phyloP scores from a whole-genome alignment of 305 asterid species.

The Fraxinus floribunda region DNA sequence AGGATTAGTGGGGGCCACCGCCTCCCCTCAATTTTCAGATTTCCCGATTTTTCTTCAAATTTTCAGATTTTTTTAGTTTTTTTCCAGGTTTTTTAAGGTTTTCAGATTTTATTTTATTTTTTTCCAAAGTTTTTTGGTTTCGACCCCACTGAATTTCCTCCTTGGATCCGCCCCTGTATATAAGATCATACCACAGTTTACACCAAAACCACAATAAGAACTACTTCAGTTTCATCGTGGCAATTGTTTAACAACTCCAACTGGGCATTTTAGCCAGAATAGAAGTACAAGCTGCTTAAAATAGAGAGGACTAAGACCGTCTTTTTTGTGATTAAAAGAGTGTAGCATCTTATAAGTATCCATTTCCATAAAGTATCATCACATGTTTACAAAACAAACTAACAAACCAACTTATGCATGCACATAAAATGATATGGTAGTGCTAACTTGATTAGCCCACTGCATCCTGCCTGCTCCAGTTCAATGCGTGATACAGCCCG shows the following conservation, averaged over 20 bases:
- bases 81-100: no score
- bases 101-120: no score
- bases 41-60: no score
- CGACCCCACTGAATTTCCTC: no score
- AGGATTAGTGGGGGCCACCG: no score
- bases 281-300: not conserved
- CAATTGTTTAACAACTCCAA: not conserved
- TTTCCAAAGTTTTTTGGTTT: no score
- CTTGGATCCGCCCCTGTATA: no score
- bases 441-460: not conserved
- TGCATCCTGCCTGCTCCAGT: not conserved
- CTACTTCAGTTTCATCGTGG: not conserved
- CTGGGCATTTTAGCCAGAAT: not conserved
- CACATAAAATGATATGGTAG: not conserved
- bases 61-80: no score
- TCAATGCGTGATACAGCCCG: not conserved
- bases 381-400: not conserved
- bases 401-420: not conserved
- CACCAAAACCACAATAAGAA: not conserved
- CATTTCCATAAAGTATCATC: not conserved
- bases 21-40: no score
- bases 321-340: not conserved
- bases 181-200: not conserved
- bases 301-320: not conserved
- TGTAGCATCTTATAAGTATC: not conserved